Percentiles rank a stretch among this genome's conserved stretches.
phyloP scores from a whole-genome alignment of 441 rosid species.

The Croton setiger region DNA sequence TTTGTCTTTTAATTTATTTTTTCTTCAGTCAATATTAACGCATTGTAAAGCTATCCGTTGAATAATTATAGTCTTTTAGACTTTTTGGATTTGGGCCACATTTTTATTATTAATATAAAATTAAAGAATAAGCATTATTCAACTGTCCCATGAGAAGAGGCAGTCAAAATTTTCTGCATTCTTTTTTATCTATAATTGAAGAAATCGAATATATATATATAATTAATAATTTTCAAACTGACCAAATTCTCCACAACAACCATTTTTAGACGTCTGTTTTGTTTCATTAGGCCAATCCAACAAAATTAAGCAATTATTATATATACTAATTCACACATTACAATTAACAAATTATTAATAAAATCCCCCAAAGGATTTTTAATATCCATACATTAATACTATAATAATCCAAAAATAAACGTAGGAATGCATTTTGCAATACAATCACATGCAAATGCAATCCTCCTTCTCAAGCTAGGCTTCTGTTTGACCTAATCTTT shows the following conservation, averaged over 20 bases:
- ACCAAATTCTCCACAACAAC: not conserved
- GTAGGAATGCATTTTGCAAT: slow-evolving; percentile 10
- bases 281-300: not conserved
- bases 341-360: not conserved
- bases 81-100: slow-evolving; percentile 3
- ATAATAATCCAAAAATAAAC: slow-evolving; percentile 9
- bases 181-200: not conserved
- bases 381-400: slow-evolving; percentile 12
- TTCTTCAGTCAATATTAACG: slow-evolving; percentile 7
- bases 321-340: not conserved
- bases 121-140: slow-evolving; percentile 2
- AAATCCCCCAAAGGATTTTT: slow-evolving; percentile 5
- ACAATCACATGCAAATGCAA: slow-evolving; percentile 27
- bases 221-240: slow-evolving; percentile 4
- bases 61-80: slow-evolving; percentile 3
- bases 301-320: too few relatives aligned
- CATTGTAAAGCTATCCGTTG: not conserved
- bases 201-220: not conserved
- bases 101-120: not conserved
- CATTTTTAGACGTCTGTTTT: not conserved
- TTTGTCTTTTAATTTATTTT: not conserved
- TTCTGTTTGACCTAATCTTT: slow-evolving; percentile 15
- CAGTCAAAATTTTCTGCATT: slow-evolving; percentile 30
- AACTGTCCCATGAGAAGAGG: slow-evolving; percentile 20
- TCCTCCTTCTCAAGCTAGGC: slow-evolving; percentile 17